Conservation (phyloP, 169 alveolate genomes). For the Plasmodium gallinaceum region DNA sequence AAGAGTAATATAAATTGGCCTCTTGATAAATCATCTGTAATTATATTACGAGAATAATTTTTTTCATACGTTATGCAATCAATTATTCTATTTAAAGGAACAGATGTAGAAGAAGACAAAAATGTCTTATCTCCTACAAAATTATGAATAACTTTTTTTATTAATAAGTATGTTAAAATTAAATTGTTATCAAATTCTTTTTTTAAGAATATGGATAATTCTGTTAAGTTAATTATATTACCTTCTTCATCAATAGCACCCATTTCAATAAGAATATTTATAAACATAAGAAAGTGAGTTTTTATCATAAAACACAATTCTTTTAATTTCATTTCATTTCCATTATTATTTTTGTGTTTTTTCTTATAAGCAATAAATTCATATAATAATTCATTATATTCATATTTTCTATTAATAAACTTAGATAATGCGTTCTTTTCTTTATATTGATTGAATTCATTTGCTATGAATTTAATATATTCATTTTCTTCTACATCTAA, state of each 20-base stretch:
- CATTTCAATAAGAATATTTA: slow-evolving; percentile 80
- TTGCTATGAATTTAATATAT: neutral
- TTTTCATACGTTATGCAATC: slow-evolving; percentile 61
- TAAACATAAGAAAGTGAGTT: slow-evolving; percentile 68
- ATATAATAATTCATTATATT: slow-evolving; percentile 53
- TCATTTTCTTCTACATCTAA: slow-evolving; percentile 1
- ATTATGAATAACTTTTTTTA: slow-evolving; percentile 52
- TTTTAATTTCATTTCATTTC: slow-evolving; percentile 18
- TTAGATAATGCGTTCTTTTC: slow-evolving; percentile 23
- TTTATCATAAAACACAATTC: slow-evolving; percentile 63
- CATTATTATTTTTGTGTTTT: slow-evolving; percentile 2
- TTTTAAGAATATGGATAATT: slow-evolving; percentile 79
- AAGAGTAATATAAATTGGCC: slow-evolving; percentile 61
- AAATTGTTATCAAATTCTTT: slow-evolving; percentile 81
- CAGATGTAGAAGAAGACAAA: slow-evolving; percentile 12
- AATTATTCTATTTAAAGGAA: slow-evolving; percentile 53
- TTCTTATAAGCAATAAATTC: slow-evolving; percentile 26
- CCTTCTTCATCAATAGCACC: slow-evolving; percentile 84
- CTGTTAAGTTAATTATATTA: slow-evolving; percentile 80
- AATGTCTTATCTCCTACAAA: slow-evolving; percentile 53
- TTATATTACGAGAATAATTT: slow-evolving; percentile 58
- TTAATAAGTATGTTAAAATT: slow-evolving; percentile 73
- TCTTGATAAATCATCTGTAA: slow-evolving; percentile 49
- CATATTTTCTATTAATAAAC: slow-evolving; percentile 65
- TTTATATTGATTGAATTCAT: slow-evolving; percentile 45